These are phyloP conservation scores for Alternaria ethzedia DNA, from an alignment of 2,329 filamentous ascomycete genomes.

Conservation along the genomic window DNA sequence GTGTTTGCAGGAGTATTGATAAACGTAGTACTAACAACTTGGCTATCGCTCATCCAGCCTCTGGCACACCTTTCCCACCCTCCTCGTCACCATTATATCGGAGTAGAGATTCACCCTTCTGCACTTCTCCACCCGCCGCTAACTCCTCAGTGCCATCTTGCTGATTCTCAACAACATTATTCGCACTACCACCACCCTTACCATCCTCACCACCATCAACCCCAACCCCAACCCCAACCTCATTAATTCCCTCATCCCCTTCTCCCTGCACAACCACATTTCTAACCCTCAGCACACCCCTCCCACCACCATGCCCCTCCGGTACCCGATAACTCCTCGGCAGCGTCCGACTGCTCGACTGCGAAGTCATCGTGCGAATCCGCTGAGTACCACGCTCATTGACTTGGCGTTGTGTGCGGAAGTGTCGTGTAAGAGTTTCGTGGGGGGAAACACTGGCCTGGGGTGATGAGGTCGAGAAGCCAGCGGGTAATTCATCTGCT, in stretches of 20 bases:
- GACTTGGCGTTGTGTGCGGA: neutral
- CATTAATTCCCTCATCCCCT: neutral
- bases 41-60: neutral
- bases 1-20: no score
- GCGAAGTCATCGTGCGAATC: no score
- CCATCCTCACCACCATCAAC: neutral
- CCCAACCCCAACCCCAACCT: neutral
- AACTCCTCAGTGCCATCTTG: no score
- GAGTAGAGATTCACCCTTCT: no score
- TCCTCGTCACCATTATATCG: no score
- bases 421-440: neutral
- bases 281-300: neutral
- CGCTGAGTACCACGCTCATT: no score
- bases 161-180: no score
- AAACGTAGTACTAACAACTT: neutral
- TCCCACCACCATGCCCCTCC: neutral
- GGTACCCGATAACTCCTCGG: constrained; percentile 2
- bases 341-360: neutral
- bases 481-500: neutral
- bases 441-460: neutral
- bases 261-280: neutral
- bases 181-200: no score
- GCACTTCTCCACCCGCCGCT: no score
- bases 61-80: neutral
- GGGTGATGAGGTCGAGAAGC: neutral